These are phyloP conservation scores for Daedalea quercina DNA, from an alignment of 768 basidiomycete species.

Conservation along the genomic window DNA sequence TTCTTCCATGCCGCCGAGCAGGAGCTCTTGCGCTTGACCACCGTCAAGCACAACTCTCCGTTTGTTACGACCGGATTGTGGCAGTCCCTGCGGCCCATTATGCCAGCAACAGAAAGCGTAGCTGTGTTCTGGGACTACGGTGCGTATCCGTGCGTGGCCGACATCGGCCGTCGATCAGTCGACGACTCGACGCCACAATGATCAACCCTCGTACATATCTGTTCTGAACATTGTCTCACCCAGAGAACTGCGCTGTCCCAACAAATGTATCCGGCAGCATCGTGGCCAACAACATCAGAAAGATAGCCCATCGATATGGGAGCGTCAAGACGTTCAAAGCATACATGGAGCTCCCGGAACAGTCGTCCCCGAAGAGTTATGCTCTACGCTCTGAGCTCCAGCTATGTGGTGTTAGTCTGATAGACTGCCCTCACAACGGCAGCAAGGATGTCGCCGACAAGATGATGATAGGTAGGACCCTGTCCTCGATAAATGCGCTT, in stretches of 20 bases:
- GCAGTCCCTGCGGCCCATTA: background rate
- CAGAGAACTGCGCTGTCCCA: constrained; percentile 34
- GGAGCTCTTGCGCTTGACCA: background rate
- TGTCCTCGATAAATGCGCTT: background rate
- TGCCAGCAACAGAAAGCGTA: constrained; percentile 11
- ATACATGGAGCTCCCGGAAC: constrained; percentile 42
- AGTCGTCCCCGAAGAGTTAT: constrained; percentile 27
- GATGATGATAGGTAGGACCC: constrained; percentile 40
- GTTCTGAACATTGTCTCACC: constrained; percentile 15
- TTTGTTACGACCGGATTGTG: background rate
- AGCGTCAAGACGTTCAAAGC: constrained; percentile 44
- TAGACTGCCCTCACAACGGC: constrained; percentile 21
- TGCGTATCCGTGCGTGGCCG: constrained; percentile 13
- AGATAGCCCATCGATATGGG: constrained; percentile 41
- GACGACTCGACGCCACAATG: constrained; percentile 25
- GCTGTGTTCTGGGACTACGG: constrained; percentile 40
- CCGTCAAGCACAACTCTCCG: background rate
- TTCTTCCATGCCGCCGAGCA: background rate
- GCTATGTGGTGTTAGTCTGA: constrained; percentile 40
- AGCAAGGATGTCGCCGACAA: constrained; percentile 36
- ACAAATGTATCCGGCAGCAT: constrained; percentile 32
- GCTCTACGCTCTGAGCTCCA: constrained; percentile 37
- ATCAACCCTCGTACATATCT: constrained; percentile 20
- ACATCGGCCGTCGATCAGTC: background rate
- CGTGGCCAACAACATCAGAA: constrained; percentile 36